Base-by-base conservation (phyloP, 495 filamentous ascomycete genomes). In the Immersiella caudata region DNA sequence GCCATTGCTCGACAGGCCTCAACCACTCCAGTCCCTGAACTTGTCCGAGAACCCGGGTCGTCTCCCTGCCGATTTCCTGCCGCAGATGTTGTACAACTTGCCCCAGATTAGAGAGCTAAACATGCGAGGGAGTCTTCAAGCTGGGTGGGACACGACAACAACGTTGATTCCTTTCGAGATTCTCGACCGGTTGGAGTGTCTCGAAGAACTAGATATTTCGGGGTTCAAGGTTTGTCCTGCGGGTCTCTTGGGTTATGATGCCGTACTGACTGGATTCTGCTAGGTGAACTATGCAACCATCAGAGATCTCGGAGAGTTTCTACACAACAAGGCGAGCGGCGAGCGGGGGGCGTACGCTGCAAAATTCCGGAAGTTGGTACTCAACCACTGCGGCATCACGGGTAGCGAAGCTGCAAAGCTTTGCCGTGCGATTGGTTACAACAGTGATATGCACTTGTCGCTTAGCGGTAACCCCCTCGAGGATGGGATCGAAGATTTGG, bases 401-500 rank as follows among this genome's bases (percentile, higher is more conserved):
- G 93, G 94, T 14, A 84, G 82, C 54, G 88, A 93, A 74, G 88
- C 93, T 1, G 93, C 92, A 8, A 84, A 88, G 60, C 82, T 99
- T 35, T 86, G 97, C 73, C 85, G 88, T 70, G 89, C 92, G 8
- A 90, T 97, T 20, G 87, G 85, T 1, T 73, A 78, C 36, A 78
- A 86, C 36, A 88, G 91, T 24, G 84, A 90, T 27, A 78, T 97
- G 50, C 90, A 96, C 72, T 80, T 98, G 18, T 82, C 89, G 67
- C 84, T 97, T 63, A 96, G 87, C 70, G 89, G 91, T 60, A 99
- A 97, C 76, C 86, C 87, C 8, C 84, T 97, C 26, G 90, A 93
- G 71, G 85, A 89, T 51, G 91, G 92, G 55, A 85, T 87, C 25
- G 76, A 87, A 3, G 78, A 85, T 64, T 82, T 99, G 29, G 87